Base-by-base conservation (phyloP, 148 eudicot species). In the Rhododendron kiyosumense region DNA sequence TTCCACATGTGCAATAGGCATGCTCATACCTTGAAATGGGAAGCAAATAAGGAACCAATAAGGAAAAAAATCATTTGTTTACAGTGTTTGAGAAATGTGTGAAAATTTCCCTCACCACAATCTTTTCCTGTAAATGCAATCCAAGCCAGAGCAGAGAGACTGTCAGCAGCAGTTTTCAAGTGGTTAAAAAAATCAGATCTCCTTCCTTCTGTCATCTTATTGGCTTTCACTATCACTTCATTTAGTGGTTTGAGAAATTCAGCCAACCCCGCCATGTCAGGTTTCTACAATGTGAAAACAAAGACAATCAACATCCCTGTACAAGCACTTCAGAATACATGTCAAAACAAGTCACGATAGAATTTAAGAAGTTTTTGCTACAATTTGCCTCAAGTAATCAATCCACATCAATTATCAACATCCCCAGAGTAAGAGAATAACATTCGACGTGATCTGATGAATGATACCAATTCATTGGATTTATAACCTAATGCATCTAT, bases 1-100 rank as follows among this genome's bases (percentile, higher is more conserved):
- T 91, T 97, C 99, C 75, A 97, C 99, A 78, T 97, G 98, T 85
- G 95, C 98, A 80, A 93, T 95, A 83, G 99, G 99, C 93, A 97
- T 93, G 91, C 98, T 97, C 99, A 97, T 95, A 86, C 99, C 99
- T 97, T 77, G 74, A 51, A 82, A 84, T 69, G 51, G 85, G 26
- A 41, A 81, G 51, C 49, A 59, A 78, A 28, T 51, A 59, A 77
- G 57, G 36, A 78, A 57, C 48, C 34, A 71, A 46, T 63, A 79
- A 10, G 48, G 24, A 63, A 49, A 51, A 76, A 73, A 78, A 73
- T 36, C n/a, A 43, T 79, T 49, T 38, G 13, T 18, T 54, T 48
- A 82, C 14, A 61, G 43, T 79, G 52, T 61, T 65, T 71, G 28
- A 80, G 32, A 7, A 26, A 45, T 4, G 24, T 30, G 32, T 11